Conservation (phyloP, 2,329 filamentous ascomycete genomes). For the Apiospora sp. region DNA sequence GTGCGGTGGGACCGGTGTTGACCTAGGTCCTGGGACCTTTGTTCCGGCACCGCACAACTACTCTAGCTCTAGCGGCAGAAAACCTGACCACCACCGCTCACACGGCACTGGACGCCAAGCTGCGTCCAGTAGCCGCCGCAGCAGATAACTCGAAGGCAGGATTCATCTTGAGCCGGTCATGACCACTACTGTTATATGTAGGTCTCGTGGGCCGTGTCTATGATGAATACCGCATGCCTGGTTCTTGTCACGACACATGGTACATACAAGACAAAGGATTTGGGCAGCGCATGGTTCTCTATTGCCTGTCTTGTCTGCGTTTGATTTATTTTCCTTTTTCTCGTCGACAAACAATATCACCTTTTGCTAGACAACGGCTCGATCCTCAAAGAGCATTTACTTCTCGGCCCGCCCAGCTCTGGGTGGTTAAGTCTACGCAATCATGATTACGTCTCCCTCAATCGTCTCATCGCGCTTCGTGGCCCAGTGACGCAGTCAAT, state of each 20-base stretch:
- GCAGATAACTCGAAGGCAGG: not conserved
- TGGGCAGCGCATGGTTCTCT: constrained; percentile 4
- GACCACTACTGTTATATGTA: not conserved
- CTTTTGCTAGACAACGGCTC: not conserved
- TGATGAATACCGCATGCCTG: not conserved
- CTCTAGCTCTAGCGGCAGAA: not conserved
- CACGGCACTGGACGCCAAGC: constrained; percentile 1
- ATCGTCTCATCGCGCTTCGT: not conserved
- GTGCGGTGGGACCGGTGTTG: not conserved
- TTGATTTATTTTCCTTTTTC: not conserved
- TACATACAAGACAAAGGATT: constrained; percentile 17
- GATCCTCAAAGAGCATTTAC: not conserved
- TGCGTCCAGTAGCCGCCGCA: not conserved
- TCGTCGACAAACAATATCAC: not conserved
- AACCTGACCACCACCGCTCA: not conserved
- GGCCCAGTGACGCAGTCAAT: not conserved
- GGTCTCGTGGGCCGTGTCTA: not conserved
- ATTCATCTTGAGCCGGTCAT: not conserved
- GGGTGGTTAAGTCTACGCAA: not conserved
- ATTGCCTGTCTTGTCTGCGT: constrained; percentile 7
- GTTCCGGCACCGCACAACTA: not conserved
- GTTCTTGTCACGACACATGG: not conserved
- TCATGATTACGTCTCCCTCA: not conserved
- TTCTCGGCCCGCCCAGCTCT: not conserved
- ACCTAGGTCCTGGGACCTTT: not conserved